phyloP scores from a whole-genome alignment of 441 rosid genomes.

The Rhodomyrtus psidioides region DNA sequence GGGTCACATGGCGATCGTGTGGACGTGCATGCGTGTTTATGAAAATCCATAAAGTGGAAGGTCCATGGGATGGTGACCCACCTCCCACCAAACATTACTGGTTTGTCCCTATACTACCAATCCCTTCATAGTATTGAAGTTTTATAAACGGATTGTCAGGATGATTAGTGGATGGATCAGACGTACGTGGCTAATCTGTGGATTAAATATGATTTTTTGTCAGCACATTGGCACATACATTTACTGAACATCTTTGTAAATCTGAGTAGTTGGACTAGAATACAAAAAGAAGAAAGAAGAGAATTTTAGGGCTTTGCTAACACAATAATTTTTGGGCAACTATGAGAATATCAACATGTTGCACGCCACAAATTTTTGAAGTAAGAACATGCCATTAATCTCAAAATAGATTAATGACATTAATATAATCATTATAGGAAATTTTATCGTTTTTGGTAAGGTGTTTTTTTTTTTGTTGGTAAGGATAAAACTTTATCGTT shows the following conservation, averaged over 20 bases:
- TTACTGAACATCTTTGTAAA: neutral
- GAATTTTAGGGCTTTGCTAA: too few relatives aligned
- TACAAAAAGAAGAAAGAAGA: neutral
- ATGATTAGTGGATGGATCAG: neutral
- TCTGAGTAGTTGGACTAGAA: neutral
- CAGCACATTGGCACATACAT: neutral
- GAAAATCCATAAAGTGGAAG: neutral
- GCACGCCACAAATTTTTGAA: too few relatives aligned
- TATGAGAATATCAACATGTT: too few relatives aligned
- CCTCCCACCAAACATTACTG: neutral
- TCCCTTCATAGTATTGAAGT: neutral
- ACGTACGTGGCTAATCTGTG: neutral
- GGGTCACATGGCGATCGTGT: neutral
- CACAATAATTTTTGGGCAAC: too few relatives aligned
- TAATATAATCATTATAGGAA: too few relatives aligned
- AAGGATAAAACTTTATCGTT: neutral
- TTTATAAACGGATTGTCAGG: neutral
- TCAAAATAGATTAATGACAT: too few relatives aligned
- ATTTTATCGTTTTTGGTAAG: neutral
- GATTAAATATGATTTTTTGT: neutral
- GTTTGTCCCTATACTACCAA: neutral
- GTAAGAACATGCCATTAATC: too few relatives aligned
- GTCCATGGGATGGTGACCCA: neutral
- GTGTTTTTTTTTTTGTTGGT: too few relatives aligned
- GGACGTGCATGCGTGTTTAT: neutral